These are phyloP conservation scores for Sordaria brevicollis DNA, from an alignment of 495 filamentous ascomycete species.

Conservation along the genomic window DNA sequence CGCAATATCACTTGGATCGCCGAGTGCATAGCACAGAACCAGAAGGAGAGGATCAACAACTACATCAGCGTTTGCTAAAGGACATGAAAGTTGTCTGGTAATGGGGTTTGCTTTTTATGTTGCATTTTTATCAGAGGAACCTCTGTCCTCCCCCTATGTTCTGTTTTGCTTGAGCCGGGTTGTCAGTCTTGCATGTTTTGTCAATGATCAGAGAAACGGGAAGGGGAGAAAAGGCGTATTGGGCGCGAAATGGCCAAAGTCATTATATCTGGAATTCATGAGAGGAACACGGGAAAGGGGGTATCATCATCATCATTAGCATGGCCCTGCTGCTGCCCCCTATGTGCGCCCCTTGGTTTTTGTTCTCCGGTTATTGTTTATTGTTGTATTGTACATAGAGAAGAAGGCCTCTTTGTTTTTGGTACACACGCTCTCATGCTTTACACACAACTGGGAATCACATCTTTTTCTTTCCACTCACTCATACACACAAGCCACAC, in stretches of 20 bases:
- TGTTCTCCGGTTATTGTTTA: constrained; percentile 8
- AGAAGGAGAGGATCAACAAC: constrained; percentile 97
- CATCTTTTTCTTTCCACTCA: neutral
- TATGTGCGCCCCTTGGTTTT: neutral
- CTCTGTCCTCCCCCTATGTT: neutral
- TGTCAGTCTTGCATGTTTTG: neutral
- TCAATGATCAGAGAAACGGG: neutral
- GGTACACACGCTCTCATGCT: neutral
- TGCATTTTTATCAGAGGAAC: constrained; percentile 5
- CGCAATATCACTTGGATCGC: constrained; percentile 99
- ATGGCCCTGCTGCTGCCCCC: neutral
- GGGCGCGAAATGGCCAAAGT: neutral
- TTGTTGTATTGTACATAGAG: constrained; percentile 27
- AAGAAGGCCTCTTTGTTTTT: constrained; percentile 13
- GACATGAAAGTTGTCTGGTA: neutral
- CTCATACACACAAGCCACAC: neutral
- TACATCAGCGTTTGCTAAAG: constrained; percentile 88
- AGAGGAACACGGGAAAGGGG: constrained; percentile 1
- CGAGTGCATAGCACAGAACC: constrained; percentile 98
- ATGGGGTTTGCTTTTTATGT: neutral
- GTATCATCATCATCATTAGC: neutral
- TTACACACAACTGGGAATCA: constrained; percentile 4
- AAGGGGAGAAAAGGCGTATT: neutral
- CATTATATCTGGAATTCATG: constrained; percentile 2
- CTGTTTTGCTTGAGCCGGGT: neutral